Evolutionary conservation across 305 asterid species (phyloP).

Genomic region (Fraxinus sp.): DNA sequence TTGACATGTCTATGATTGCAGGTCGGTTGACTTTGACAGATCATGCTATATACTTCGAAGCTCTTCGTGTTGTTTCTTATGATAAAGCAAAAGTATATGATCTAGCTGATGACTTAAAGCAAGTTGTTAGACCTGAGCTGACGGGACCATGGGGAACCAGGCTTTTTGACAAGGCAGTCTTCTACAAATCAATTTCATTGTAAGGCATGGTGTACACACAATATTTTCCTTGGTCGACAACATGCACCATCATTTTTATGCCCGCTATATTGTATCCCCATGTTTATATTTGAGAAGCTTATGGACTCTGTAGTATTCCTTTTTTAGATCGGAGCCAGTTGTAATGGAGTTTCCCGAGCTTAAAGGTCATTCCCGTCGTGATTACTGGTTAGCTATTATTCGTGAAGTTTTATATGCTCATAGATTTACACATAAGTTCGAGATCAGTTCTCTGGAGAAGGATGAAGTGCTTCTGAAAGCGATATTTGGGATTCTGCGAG

Average conservation of each 20-base stretch:
- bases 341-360: slow-evolving; percentile 95
- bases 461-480: slow-evolving; percentile 84
- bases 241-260: slow-evolving; percentile 11
- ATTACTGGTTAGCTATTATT: slow-evolving; percentile 84
- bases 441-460: slow-evolving; percentile 57
- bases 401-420: slow-evolving; percentile 84
- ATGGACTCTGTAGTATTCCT: slow-evolving; percentile 34
- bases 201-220: slow-evolving; percentile 42
- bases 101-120: slow-evolving; percentile 80
- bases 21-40: slow-evolving; percentile 88
- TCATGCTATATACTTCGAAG: slow-evolving; percentile 90
- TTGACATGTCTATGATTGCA: slow-evolving; percentile 44
- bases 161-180: slow-evolving; percentile 88
- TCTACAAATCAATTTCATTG: slow-evolving; percentile 73
- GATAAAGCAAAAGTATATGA: slow-evolving; percentile 88
- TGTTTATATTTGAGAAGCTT: slow-evolving; percentile 22
- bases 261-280: neutral
- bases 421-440: slow-evolving; percentile 60
- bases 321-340: slow-evolving; percentile 79
- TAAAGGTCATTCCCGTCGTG: slow-evolving; percentile 92
- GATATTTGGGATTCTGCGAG: slow-evolving; percentile 75
- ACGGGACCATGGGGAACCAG: slow-evolving; percentile 98
- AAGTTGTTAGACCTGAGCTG: slow-evolving; percentile 86
- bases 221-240: neutral
- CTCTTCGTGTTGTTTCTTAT: slow-evolving; percentile 82